These are phyloP conservation scores for Fusarium incarnatum DNA, from an alignment of 2,329 filamentous ascomycete species.

Conservation along the genomic window DNA sequence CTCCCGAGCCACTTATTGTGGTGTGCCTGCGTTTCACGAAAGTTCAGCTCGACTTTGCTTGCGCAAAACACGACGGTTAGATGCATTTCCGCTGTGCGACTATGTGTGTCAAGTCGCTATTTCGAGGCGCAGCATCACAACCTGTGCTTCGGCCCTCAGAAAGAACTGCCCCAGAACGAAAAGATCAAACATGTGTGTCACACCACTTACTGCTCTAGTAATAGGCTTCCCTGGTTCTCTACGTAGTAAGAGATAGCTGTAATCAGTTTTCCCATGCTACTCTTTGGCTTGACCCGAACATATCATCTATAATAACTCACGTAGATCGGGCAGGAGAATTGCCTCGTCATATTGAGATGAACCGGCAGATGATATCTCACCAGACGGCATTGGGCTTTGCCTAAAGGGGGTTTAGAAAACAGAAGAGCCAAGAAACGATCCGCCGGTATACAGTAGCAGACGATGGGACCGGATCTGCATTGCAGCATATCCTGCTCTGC, in stretches of 20 bases:
- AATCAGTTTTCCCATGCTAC: background rate
- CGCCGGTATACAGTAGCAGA: slow-evolving; percentile 28
- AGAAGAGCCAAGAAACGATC: background rate
- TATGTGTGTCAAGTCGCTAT: background rate
- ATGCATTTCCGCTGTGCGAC: background rate
- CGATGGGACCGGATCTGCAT: slow-evolving; percentile 30
- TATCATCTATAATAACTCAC: background rate
- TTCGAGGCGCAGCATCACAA: slow-evolving; percentile 15
- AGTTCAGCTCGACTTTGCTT: slow-evolving; percentile 30
- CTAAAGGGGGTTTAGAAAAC: background rate
- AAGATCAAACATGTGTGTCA: background rate
- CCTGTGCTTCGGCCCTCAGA: slow-evolving; percentile 22
- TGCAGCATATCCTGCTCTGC: slow-evolving; percentile 7
- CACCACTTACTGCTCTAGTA: slow-evolving; percentile 14
- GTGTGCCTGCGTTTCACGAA: slow-evolving; percentile 20
- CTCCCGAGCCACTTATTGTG: slow-evolving; percentile 7
- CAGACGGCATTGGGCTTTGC: background rate
- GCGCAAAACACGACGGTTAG: slow-evolving; percentile 8
- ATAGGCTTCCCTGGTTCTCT: background rate
- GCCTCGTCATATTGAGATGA: slow-evolving; percentile 9
- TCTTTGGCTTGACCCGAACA: background rate
- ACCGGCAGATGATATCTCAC: slow-evolving; percentile 11
- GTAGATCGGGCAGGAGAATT: background rate
- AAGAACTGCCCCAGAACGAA: slow-evolving; percentile 3
- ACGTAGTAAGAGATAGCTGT: background rate